Conservation (phyloP, 2,329 filamentous ascomycete species). For the Colletotrichum salicis region DNA sequence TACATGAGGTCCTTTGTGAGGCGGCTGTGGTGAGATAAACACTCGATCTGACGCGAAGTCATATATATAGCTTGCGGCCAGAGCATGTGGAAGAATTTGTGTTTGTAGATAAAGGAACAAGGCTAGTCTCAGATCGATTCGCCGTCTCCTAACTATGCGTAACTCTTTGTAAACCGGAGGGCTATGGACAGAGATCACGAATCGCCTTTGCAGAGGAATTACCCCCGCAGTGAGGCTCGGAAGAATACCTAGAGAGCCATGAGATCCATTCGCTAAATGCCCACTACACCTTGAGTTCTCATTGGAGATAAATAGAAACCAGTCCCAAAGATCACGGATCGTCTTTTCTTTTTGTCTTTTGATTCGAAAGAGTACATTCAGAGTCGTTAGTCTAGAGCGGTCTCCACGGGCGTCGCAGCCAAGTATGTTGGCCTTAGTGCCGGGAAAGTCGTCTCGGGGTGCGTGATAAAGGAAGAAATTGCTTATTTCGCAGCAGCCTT, state of each 20-base stretch:
- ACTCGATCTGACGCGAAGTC: no score
- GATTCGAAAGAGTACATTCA: slow-evolving; percentile 32
- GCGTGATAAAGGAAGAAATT: not conserved
- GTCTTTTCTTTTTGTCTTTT: slow-evolving; percentile 25
- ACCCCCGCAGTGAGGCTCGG: not conserved
- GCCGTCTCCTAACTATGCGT: not conserved
- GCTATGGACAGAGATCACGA: not conserved
- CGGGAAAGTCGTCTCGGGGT: slow-evolving; percentile 16
- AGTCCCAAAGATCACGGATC: slow-evolving; percentile 8
- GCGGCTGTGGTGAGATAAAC: no score
- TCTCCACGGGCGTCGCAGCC: slow-evolving; percentile 5
- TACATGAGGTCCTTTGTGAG: not conserved
- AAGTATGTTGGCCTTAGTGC: not conserved
- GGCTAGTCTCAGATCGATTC: not conserved
- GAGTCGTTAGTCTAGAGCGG: slow-evolving; percentile 35
- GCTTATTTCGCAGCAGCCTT: slow-evolving; percentile 34
- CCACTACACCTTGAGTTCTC: slow-evolving; percentile 1
- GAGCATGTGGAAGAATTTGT: no score
- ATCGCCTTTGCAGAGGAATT: not conserved
- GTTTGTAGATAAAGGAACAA: no score
- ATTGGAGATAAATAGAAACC: not conserved
- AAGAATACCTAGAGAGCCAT: slow-evolving; percentile 2
- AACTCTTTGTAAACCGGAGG: not conserved
- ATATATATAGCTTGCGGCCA: no score
- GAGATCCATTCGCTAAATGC: slow-evolving; percentile 13